Evolutionary conservation across 2,329 filamentous ascomycete species (phyloP), one percentile per base, ranked within the genome.

Genomic region (Diaporthe sp.): DNA sequence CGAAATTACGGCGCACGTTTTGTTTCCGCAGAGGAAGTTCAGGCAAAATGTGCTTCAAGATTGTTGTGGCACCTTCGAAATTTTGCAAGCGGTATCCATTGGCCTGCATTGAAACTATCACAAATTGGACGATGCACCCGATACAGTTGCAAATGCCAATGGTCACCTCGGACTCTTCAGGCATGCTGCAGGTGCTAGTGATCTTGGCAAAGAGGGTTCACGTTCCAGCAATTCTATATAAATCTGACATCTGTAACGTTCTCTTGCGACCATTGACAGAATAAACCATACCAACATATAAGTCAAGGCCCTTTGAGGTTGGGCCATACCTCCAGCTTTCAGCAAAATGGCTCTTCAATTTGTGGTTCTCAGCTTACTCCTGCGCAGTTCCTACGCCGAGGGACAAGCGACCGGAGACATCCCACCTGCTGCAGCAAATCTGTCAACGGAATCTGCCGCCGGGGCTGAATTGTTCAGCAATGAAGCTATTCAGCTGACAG

Each of bases 401-500:
- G 63, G 44, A n/a, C 63, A 27, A 37, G 22, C 15, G 15, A 68
- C 6, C 15, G 27, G 47, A 5, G 15, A 53, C 17, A 22, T 39
- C 32, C 30, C 15, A 22, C 47, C 32, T 27, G 63, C 44, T 39
- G 63, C 30, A 19, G 13, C 30, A 2, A 25, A 17, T 53, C 12
- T 68, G 5, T 37, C 32, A 3, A 37, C 37, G 5, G 25, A 22
- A 7, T 68, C 63, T 5, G 47, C 32, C 6, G 63, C 44, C 9
- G 63, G 63, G 13, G 32, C 22, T 13, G 32, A 53, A 13, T 8
- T 68, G n/a, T 71, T 71, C 30, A 32, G 25, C 27, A 39, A 71
- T 63, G 69, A 71, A 35, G 55, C 56, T 13, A 13, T 71, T 27
- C 69, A 63, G 42, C 77, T 85, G 66, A 85, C 83, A 1, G 79